Evolutionary conservation across 176 grass and related monocot genomes (phyloP), one percentile per base, ranked within the genome.

Genomic region (Oryza australiensis): DNA sequence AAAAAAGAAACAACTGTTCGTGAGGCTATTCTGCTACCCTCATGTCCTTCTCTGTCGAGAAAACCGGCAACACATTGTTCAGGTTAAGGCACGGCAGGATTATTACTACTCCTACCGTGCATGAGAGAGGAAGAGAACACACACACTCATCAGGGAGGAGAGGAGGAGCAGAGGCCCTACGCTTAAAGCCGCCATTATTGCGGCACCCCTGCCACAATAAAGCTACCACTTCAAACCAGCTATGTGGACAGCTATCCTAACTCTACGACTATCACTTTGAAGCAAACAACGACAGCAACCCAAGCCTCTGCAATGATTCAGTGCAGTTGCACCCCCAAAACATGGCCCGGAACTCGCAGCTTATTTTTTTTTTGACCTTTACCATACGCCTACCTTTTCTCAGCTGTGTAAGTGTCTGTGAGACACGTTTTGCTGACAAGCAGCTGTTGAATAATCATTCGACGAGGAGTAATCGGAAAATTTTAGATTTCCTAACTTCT

Each of bases 291-390:
- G 7, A n/a, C 57, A 63, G 15, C 26, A 13, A 14, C 62, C 9
- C 53, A 4, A n/a, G 53, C 53, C 20, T 1, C 73, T 41, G 69
- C 84, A 80, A 82, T 87, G 78, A 87, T 87, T 82, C 78, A 76
- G 78, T 76, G 78, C 85, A 68, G 55, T 60, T 60, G 55, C 55
- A 24, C 16, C 85, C 85, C 70, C 23, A 68, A 86, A 81, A 81
- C 62, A 55, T 28, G 70, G 70, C 60, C 77, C 45, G 41, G 16
- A 64, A 24, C 10, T 22, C 20, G 14, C 28, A 65, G 62, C 84
- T 65, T 49, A 10, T 62, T 80, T 64, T 48, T n/a, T n/a, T 75
- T 77, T 77, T 77, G 57, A 77, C 74, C 57, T n/a, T n/a, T 77
- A 46, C 7, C 35, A 37, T 46, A 46, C 43, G 43, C 43, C 43